These are phyloP conservation scores for Erysimum cheiri DNA, from an alignment of 441 rosid species.

Conservation along the genomic window DNA sequence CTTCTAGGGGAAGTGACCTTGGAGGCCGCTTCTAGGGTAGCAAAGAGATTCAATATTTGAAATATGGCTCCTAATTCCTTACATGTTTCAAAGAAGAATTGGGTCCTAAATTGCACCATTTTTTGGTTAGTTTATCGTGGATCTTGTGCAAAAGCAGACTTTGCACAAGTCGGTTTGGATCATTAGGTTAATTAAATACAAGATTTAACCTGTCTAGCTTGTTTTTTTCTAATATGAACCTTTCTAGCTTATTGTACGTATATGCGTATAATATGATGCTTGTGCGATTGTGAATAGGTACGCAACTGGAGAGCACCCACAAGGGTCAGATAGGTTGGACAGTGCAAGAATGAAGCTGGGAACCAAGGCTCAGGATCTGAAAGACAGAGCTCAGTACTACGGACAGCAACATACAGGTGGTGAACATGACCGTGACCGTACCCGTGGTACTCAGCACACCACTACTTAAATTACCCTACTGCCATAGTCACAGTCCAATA, in stretches of 20 bases:
- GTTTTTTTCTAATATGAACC: not conserved
- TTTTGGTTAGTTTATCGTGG: too few relatives aligned
- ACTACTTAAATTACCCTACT: constrained; percentile 12
- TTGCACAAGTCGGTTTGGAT: not conserved
- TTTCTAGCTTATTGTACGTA: not conserved
- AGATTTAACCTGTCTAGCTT: not conserved
- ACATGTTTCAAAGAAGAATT: too few relatives aligned
- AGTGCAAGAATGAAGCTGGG: constrained; percentile 71
- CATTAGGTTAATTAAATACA: not conserved
- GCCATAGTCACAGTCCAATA: constrained; percentile 18
- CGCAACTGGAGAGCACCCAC: constrained; percentile 69
- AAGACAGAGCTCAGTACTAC: constrained; percentile 69
- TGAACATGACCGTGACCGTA: constrained; percentile 44
- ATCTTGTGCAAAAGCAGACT: too few relatives aligned
- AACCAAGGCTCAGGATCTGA: constrained; percentile 68
- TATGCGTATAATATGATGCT: not conserved
- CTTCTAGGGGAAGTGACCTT: not conserved
- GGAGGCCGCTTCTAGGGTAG: not conserved
- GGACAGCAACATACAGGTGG: constrained; percentile 45
- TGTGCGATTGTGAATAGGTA: constrained; percentile 50
- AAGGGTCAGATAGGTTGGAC: constrained; percentile 70
- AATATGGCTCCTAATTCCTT: not conserved
- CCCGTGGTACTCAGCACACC: constrained; percentile 38
- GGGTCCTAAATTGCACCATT: not conserved
- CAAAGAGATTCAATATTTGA: not conserved